Evolutionary conservation across 2,329 filamentous ascomycete genomes (phyloP), one percentile per base, ranked within the genome.

Genomic region (Pestalotiopsis sp.): DNA sequence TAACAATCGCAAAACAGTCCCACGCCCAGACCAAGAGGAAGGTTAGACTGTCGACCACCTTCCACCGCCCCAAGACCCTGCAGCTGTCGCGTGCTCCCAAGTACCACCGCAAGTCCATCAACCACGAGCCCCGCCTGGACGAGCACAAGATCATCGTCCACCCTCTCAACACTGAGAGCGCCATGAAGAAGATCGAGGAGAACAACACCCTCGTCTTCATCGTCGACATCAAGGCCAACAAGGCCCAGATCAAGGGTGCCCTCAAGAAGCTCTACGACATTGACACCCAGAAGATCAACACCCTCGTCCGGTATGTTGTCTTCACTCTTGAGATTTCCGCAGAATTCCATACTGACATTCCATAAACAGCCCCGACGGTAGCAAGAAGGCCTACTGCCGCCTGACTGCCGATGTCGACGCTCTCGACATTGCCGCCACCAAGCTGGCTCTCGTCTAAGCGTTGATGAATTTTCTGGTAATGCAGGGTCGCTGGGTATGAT

Each of bases 151-250:
- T 98, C 83, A 92, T 99, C 83, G 88, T 98, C 81, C 94, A 98
- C 91, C 96, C 96, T 75, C 90, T 99, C 81, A 99, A 99, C 92
- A 99, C 96, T 70, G 96, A 99, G 92, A 96, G 92, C 81, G 96
- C 97, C 80, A 98, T 99, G 95, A 99, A 99, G 94, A 98, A 98
- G 92, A 98, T 99, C 78, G 96, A 99, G 89, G 96, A 99, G 92
- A 94, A 99, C 91, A 99, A 99, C 91, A 99, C 96, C 76, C 91
- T 99, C 65, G 94, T 97, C 81, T 98, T 98, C 89, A 97, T 97
- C 77, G 94, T 97, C 80, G 92, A 98, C 77, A 86, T 95, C 84
- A 97, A 97, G 92, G 91, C 95, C 84, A 99, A 99, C 91, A 99
- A 99, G 93, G 91, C 94, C 82, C 96, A 99, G 88, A 99, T 99